Evolutionary conservation across 176 grass and related monocot species (phyloP), one percentile per base, ranked within the genome.

Genomic region (Oryza longistaminata): DNA sequence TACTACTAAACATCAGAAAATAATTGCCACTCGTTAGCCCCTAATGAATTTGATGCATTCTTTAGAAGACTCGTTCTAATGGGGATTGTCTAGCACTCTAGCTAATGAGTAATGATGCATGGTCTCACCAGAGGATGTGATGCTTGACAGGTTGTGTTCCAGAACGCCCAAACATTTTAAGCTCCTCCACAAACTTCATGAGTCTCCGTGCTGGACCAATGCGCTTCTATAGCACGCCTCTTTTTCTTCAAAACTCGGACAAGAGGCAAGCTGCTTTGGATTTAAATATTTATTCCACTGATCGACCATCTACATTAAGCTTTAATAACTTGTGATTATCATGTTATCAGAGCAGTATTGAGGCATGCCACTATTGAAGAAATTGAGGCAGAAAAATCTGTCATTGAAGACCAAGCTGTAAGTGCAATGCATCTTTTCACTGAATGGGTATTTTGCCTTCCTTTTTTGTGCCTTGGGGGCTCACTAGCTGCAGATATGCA

Each of bases 291-390:
- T 81, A 2, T 11, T n/a, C 7, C 26, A 34, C 45, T 50, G 34
- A 34, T 60, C 11, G 66, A 50, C 39, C 29, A 29, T 64, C 89
- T 58, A 49, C 24, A 49, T 79, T 87, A 37, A 76, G 74, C 44
- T 80, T 72, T 66, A 81, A 77, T 83, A 74, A 46, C 65, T 75
- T 78, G 31, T 53, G 73, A 31, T 90, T 86, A 68, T 68, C 55
- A 79, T 85, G 71, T 76, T 81, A 85, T 84, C 88, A 95, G 93
- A 83, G 83, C 80, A 90, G 90, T 92, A 85, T 75, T 92, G 71
- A 90, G 62, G 78, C 91, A 93, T 92, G 96, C 96, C 73, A 99
- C 96, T 53, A 94, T 90, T 74, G 96, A 99, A 92, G 96, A 99
- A 94, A 91, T 99, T 26, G 91, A 99, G 77, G 91, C 88, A 19